A percentile compares a stretch with the other conserved stretches of the same genome.
Conservation (phyloP, 2,329 filamentous ascomycete genomes). For the Aquanectria penicillioides region DNA sequence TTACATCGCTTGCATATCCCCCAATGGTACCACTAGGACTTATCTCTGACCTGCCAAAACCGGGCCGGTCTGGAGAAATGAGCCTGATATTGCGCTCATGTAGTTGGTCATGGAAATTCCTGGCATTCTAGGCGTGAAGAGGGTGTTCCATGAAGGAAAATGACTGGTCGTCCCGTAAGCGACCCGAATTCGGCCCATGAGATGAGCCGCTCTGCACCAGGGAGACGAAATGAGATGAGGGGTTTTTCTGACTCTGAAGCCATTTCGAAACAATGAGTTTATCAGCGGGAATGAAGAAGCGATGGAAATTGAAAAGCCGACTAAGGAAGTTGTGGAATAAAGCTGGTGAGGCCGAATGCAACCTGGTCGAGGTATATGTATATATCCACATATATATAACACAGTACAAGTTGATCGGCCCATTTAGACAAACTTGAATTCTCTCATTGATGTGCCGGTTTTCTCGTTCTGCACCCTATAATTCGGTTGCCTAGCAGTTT, state of each 20-base stretch:
- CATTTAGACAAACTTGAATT: too few relatives aligned
- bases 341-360: neutral
- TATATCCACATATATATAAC: neutral
- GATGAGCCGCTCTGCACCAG: conserved; percentile 20
- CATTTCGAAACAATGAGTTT: neutral
- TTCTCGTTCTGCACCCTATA: neutral
- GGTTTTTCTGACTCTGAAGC: neutral
- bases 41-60: conserved; percentile 19
- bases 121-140: conserved; percentile 21
- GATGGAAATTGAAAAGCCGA: neutral
- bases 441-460: neutral
- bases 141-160: conserved; percentile 21
- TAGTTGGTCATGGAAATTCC: conserved; percentile 13
- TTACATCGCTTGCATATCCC: conserved; percentile 13
- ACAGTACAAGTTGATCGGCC: neutral
- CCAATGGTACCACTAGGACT: conserved; percentile 12
- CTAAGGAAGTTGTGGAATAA: neutral
- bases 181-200: conserved; percentile 26
- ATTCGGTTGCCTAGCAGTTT: conserved; percentile 5
- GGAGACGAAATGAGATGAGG: conserved; percentile 5
- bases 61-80: conserved; percentile 22
- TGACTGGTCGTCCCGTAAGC: conserved; percentile 1
- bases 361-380: neutral
- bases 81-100: conserved; percentile 1
- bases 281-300: neutral